Percentiles rank a stretch among this genome's conserved stretches.
Conservation (phyloP, 345 rosid genomes). For the Litchi chinensis region DNA sequence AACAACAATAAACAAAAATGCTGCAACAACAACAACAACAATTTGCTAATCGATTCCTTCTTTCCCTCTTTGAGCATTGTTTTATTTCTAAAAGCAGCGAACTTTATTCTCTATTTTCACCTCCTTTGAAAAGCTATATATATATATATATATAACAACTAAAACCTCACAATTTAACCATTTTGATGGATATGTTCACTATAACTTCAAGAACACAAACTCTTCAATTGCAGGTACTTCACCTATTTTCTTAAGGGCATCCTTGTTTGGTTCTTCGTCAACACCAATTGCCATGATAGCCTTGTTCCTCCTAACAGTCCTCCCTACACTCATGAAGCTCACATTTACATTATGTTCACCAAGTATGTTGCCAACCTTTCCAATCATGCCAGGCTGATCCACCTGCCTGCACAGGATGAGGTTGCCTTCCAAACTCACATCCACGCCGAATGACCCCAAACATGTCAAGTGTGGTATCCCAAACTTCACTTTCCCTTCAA, state of each 20-base stretch:
- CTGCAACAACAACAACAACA: background rate
- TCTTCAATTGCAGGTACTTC: conserved; percentile 69
- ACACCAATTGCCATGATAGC: conserved; percentile 92
- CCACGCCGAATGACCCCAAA: conserved; percentile 65
- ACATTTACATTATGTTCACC: conserved; percentile 73
- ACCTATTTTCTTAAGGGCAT: conserved; percentile 57
- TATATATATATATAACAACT: background rate
- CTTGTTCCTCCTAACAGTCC: conserved; percentile 53
- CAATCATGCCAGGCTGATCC: conserved; percentile 90
- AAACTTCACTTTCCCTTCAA: conserved; percentile 73
- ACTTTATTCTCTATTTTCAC: background rate
- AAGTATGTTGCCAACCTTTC: conserved; percentile 72
- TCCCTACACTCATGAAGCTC: conserved; percentile 88
- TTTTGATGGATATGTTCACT: background rate
- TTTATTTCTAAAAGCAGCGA: background rate
- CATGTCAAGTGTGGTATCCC: conserved; percentile 65
- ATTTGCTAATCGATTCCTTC: background rate
- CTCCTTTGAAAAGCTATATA: background rate
- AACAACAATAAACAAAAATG: background rate
- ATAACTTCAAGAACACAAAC: conserved; percentile 72
- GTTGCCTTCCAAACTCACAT: conserved; percentile 84
- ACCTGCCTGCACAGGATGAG: conserved; percentile 75
- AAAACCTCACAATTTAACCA: background rate
- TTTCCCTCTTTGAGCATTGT: background rate
- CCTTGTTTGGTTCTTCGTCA: conserved; percentile 72